Percentiles rank a stretch among this genome's conserved stretches.
Conservation (phyloP, 2,329 filamentous ascomycete genomes). For the Periconia macrospinosa region DNA sequence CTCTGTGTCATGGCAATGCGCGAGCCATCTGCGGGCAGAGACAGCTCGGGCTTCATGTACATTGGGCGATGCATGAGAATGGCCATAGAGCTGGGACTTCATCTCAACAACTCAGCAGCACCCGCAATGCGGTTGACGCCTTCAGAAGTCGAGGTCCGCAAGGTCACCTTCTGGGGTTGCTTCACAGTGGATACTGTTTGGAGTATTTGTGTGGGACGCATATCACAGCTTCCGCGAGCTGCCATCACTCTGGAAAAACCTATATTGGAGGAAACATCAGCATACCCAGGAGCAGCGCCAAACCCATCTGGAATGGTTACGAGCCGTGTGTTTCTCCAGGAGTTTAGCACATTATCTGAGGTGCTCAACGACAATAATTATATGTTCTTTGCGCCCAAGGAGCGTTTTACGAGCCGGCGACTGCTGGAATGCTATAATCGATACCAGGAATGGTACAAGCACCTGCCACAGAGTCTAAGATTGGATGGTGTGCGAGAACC, state of each 20-base stretch:
- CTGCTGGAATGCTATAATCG: slow-evolving; percentile 67
- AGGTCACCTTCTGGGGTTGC: slow-evolving; percentile 57
- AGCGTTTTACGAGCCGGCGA: slow-evolving; percentile 64
- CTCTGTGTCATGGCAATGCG: slow-evolving; percentile 75
- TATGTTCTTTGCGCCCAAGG: slow-evolving; percentile 70
- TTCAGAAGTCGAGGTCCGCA: slow-evolving; percentile 52
- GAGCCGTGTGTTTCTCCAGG: slow-evolving; percentile 43
- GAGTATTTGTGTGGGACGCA: slow-evolving; percentile 50
- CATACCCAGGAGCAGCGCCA: slow-evolving; percentile 33
- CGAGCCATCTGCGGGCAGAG: slow-evolving; percentile 71
- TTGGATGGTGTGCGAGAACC: slow-evolving; percentile 56
- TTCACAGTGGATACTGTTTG: slow-evolving; percentile 54
- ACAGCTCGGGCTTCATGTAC: slow-evolving; percentile 73
- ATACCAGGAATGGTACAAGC: slow-evolving; percentile 72
- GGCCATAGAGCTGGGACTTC: slow-evolving; percentile 71
- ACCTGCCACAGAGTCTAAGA: slow-evolving; percentile 64
- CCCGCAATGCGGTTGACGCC: slow-evolving; percentile 35
- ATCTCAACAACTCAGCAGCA: slow-evolving; percentile 50
- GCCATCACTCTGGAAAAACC: slow-evolving; percentile 53
- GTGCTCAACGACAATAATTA: slow-evolving; percentile 72
- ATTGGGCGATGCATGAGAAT: slow-evolving; percentile 72
- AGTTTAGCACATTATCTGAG: slow-evolving; percentile 73
- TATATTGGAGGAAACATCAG: slow-evolving; percentile 64
- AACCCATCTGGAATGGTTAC: slow-evolving; percentile 21
- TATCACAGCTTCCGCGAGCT: slow-evolving; percentile 51